Base-by-base conservation (phyloP, 1,284 basidiomycete species). In the Athelia sp. region DNA sequence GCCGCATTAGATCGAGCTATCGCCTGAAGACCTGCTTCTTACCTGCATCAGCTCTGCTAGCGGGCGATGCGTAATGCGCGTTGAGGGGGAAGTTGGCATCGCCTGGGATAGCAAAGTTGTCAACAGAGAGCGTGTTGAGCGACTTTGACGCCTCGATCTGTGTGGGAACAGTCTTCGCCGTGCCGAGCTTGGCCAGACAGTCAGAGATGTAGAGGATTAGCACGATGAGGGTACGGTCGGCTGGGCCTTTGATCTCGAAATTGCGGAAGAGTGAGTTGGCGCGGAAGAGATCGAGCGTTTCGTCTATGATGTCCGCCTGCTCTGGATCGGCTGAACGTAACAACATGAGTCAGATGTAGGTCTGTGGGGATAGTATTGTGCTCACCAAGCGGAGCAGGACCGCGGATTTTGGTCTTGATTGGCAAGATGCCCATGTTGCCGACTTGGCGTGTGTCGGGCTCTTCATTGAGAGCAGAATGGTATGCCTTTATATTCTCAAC, bases 191-290 rank as follows among this genome's bases (percentile, higher is more conserved):
- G 45, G 90, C 82, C 47, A 99, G 83, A 65, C 97, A 99, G 73
- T 99, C 97, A 43, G 94, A 98, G 64, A 98, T 88, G 74, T 91
- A 99, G 64, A 99, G 89, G 68, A 98, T 98, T 59, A 99, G 84
- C 68, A 99, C 87, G 75, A 99, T 99, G 62, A 99, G 80, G 32
- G 92, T 83, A 49, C 97, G 86, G 75, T 99, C 97, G 44, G 95
- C 96, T 47, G 92, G 88, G 22, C 97, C 93, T 71, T 98, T 98
- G 82, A 99, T 99, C 76, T 99, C 97, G 65, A 99, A 99, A 76
- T 99, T 99, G 63, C 97, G 89, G 74, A 99, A 99, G 54, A 99
- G 87, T 43, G 94, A 97, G 73, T 99, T 99, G 64, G 97, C 95
- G 46, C 97, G 89, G 75, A 99, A 99, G 51, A 99, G 84, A 72